Base-by-base conservation (phyloP, 306 rosid genomes). In the Comarum palustre region DNA sequence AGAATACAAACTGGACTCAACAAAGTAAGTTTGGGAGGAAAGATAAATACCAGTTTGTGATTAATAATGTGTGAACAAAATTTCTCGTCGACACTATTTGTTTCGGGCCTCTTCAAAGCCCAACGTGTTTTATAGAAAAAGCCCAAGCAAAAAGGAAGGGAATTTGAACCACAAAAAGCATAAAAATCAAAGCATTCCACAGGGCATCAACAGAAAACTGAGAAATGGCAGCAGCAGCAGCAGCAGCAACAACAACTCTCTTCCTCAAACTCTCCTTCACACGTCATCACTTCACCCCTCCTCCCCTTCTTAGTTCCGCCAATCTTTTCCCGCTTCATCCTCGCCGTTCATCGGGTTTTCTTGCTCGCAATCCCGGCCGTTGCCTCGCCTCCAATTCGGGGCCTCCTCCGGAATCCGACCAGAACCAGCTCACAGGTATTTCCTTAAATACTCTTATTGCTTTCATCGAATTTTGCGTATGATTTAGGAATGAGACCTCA, bases 351-450 rank as follows among this genome's bases (percentile, higher is more conserved):
- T 78, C 79, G 58, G 77, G 45, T 9, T 65, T 73, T 1, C 74
- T 77, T 46, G 74, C 80, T 32, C 79, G 66, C 58, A 36, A 66
- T 81, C 66, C 81, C 60, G 68, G 63, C 5, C 71, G 84, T 11
- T 87, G 88, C 81, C 79, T 79, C 59, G 86, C 90, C 63, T 59
- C 89, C 36, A 8, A 72, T 2, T 80, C 89, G 0, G 86, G 80
- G 3, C 76, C 69, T 5, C 89, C 92, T 0, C 88, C 76, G 0
- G 82, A 85, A 15, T 79, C 84, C 41, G 86, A 79, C 74, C 80
- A 88, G 17, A 87, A 83, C 6, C 80, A 14, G 75, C 84, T 78
- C 73, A 15, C 58, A 67, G 86, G 86, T 85, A 54, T 42, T 6
- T 34, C 22, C 24, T 34, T 43, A 0, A 6, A 11, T 36, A 1